phyloP scores from a whole-genome alignment of 2,329 filamentous ascomycete genomes.

The Corynespora cassiicola region DNA sequence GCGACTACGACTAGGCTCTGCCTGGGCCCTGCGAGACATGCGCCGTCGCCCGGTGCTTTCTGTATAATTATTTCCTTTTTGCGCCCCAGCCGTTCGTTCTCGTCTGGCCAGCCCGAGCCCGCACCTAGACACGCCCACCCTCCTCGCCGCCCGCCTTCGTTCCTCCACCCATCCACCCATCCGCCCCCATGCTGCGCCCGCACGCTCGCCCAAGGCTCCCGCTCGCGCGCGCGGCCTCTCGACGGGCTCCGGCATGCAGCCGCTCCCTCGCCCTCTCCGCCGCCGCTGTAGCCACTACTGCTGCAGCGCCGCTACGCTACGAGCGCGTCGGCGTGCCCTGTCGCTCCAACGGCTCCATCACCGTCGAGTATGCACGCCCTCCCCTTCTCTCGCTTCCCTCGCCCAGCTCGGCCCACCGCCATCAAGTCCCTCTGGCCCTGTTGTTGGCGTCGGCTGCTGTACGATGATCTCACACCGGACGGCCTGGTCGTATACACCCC shows the following conservation, averaged over 20 bases:
- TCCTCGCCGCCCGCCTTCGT: too few relatives aligned
- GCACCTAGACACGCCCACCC: too few relatives aligned
- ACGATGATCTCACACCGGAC: constrained; percentile 19
- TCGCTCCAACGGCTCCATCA: constrained; percentile 51
- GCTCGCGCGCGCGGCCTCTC: not conserved
- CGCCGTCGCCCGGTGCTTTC: too few relatives aligned
- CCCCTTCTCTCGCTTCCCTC: not conserved
- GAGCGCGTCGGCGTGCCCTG: constrained; percentile 46
- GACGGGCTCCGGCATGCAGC: not conserved
- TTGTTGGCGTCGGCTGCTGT: constrained; percentile 7
- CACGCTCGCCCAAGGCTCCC: too few relatives aligned
- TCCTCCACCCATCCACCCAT: too few relatives aligned
- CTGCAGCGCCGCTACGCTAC: constrained; percentile 15
- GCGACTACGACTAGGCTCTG: too few relatives aligned
- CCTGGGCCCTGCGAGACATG: too few relatives aligned
- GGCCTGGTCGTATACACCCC: constrained; percentile 8
- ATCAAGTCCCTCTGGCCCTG: not conserved
- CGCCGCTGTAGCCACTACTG: too few relatives aligned
- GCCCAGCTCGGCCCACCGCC: not conserved
- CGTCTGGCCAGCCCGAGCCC: too few relatives aligned
- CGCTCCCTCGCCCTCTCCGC: not conserved
- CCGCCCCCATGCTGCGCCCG: too few relatives aligned
- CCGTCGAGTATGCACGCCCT: constrained; percentile 44
- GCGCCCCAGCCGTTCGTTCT: too few relatives aligned
- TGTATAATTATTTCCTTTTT: too few relatives aligned